Conservation (phyloP, 163 green algal species). For the Scenedesmus sp. region DNA sequence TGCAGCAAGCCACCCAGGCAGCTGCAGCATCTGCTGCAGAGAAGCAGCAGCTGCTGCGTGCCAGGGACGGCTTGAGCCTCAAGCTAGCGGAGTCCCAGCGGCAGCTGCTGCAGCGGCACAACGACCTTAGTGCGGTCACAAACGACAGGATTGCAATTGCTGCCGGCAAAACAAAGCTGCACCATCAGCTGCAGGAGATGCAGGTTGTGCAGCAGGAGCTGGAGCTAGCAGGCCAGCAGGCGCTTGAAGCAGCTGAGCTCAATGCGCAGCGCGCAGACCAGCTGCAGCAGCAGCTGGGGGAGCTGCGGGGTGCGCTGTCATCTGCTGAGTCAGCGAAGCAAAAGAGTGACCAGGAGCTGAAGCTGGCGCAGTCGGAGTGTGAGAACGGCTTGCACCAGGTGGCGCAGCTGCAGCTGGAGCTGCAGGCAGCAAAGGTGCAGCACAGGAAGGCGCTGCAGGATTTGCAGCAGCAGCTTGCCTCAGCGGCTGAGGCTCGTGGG, state of each 20-base stretch:
- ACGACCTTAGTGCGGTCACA: not conserved
- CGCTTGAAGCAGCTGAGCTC: not conserved
- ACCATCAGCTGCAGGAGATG: conserved; percentile 23
- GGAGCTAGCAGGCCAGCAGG: not conserved
- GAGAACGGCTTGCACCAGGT: not conserved
- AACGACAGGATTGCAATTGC: conserved; percentile 19
- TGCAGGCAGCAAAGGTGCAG: not conserved
- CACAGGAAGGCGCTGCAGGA: not conserved
- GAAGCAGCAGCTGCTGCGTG: not conserved
- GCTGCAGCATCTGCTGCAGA: not conserved
- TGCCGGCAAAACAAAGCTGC: conserved; percentile 27
- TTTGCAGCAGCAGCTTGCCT: not conserved
- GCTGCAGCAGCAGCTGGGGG: not conserved
- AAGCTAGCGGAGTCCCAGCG: not conserved
- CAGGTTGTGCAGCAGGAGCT: not conserved
- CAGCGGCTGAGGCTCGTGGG: not conserved
- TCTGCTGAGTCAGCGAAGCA: not conserved
- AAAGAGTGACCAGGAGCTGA: not conserved
- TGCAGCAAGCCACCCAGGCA: not conserved
- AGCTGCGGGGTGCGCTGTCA: not conserved
- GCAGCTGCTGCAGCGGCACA: not conserved
- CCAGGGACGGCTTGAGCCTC: not conserved
- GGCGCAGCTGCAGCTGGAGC: not conserved
- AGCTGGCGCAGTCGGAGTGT: conserved; percentile 1
- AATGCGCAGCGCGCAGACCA: not conserved